A percentile compares a stretch with the other conserved stretches of the same genome.
phyloP scores from a whole-genome alignment of 192 early-diverging fungal genomes.

The Backusella liffmaniae region DNA sequence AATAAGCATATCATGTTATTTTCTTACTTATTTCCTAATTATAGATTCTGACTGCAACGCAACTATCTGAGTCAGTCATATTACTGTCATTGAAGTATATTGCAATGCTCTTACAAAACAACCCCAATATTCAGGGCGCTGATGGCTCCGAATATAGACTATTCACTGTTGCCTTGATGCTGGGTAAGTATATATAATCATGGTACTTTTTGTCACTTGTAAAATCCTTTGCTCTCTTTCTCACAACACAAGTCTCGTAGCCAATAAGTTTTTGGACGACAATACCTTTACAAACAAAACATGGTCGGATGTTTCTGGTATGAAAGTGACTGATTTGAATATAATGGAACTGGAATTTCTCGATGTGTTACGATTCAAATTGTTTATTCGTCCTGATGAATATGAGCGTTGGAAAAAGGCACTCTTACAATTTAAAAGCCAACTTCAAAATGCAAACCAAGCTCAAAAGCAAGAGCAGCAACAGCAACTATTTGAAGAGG shows the following conservation, averaged over 20 bases:
- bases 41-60: slow-evolving; percentile 48
- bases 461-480: slow-evolving; percentile 31
- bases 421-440: slow-evolving; percentile 40
- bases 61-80: slow-evolving; percentile 51
- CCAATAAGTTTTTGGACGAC: slow-evolving; percentile 85
- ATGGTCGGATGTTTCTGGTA: slow-evolving; percentile 84
- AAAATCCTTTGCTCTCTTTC: background rate
- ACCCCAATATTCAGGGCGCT: slow-evolving; percentile 44
- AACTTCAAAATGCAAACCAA: slow-evolving; percentile 25
- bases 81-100: slow-evolving; percentile 55
- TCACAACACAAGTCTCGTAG: slow-evolving; percentile 23
- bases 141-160: slow-evolving; percentile 56
- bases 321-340: slow-evolving; percentile 78
- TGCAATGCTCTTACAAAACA: slow-evolving; percentile 41
- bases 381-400: slow-evolving; percentile 67
- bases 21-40: background rate
- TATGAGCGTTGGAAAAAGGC: slow-evolving; percentile 66
- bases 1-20: background rate
- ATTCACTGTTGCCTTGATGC: slow-evolving; percentile 53
- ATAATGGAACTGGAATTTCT: slow-evolving; percentile 86
- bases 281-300: slow-evolving; percentile 89
- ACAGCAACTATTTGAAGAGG: slow-evolving; percentile 29
- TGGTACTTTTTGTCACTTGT: background rate
- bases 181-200: slow-evolving; percentile 31
- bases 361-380: slow-evolving; percentile 66